Percentiles rank a stretch among this genome's conserved stretches.
Evolutionary conservation across 2,329 filamentous ascomycete genomes (phyloP).

Genomic region (Madurella mycetomatis): DNA sequence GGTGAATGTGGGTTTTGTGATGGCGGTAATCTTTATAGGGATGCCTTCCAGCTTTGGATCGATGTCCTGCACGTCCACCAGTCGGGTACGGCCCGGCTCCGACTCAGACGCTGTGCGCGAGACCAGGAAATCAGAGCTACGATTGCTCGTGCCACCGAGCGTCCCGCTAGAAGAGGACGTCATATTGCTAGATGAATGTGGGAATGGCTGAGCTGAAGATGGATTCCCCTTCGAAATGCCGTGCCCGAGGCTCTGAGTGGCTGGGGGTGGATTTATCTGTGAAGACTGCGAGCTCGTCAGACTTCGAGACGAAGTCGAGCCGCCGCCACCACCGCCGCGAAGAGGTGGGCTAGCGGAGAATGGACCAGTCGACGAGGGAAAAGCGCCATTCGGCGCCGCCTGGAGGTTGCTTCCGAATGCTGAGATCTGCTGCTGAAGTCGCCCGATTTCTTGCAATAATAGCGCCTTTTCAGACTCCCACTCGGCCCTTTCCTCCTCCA

Average conservation of each 20-base stretch:
- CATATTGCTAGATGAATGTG: constrained; percentile 7
- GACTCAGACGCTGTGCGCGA: constrained; percentile 15
- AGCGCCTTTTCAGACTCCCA: constrained; percentile 44
- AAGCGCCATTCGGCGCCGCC: constrained; percentile 13
- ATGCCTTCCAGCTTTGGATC: constrained; percentile 58
- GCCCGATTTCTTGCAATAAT: constrained; percentile 39
- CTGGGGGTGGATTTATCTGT: constrained; percentile 11
- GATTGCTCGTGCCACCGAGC: constrained; percentile 1
- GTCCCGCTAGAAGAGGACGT: neutral
- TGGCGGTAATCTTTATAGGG: constrained; percentile 49
- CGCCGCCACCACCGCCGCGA: constrained; percentile 19
- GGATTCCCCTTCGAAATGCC: neutral
- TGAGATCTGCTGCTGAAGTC: constrained; percentile 37
- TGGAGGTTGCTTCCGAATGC: constrained; percentile 2
- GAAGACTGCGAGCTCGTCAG: constrained; percentile 24
- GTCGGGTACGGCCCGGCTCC: constrained; percentile 37
- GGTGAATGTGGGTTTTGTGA: constrained; percentile 50
- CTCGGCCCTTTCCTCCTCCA: constrained; percentile 46
- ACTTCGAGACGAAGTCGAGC: constrained; percentile 22
- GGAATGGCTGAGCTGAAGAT: neutral
- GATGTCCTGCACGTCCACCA: constrained; percentile 55
- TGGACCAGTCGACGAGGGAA: constrained; percentile 18
- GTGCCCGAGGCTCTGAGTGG: neutral
- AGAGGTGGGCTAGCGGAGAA: constrained; percentile 1
- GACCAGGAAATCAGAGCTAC: constrained; percentile 12